These are phyloP conservation scores for Suhomyces anneliseae DNA, from an alignment of 1,139 yeast species.

Conservation along the genomic window DNA sequence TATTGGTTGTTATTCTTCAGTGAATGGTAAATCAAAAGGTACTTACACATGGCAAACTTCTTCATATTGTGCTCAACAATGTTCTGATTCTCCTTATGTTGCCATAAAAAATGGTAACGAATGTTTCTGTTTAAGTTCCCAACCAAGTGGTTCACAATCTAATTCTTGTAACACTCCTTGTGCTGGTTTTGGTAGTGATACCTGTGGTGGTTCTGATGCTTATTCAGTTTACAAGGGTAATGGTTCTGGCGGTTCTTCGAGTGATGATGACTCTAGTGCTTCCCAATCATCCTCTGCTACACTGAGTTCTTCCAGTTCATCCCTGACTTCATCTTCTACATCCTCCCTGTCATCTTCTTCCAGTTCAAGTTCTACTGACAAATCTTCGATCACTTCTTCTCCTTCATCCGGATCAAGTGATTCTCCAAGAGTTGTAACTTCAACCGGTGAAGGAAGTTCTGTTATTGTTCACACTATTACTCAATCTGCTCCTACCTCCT, in stretches of 20 bases:
- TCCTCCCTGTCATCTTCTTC: slow-evolving; percentile 13
- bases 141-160: slow-evolving; percentile 43
- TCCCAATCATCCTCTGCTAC: slow-evolving; percentile 7
- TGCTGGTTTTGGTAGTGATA: slow-evolving; percentile 49
- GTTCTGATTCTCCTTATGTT: slow-evolving; percentile 53
- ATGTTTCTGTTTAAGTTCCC: slow-evolving; percentile 64
- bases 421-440: slow-evolving; percentile 8
- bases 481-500: slow-evolving; percentile 16
- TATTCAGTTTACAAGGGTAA: slow-evolving; percentile 42
- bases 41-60: slow-evolving; percentile 50
- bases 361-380: not conserved
- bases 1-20: slow-evolving; percentile 36
- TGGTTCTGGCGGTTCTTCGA: slow-evolving; percentile 15
- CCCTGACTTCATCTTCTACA: slow-evolving; percentile 23
- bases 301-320: slow-evolving; percentile 6
- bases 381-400: slow-evolving; percentile 1
- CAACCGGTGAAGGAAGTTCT: slow-evolving; percentile 10
- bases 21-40: slow-evolving; percentile 34
- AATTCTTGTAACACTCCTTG: slow-evolving; percentile 50
- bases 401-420: slow-evolving; percentile 3
- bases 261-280: slow-evolving; percentile 3
- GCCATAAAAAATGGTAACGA: slow-evolving; percentile 57
- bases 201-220: slow-evolving; percentile 57
- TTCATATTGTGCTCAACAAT: slow-evolving; percentile 45
- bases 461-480: slow-evolving; percentile 19